These are phyloP conservation scores for Pneumocystis sp. DNA, from an alignment of 1,139 yeast species.

Conservation along the genomic window DNA sequence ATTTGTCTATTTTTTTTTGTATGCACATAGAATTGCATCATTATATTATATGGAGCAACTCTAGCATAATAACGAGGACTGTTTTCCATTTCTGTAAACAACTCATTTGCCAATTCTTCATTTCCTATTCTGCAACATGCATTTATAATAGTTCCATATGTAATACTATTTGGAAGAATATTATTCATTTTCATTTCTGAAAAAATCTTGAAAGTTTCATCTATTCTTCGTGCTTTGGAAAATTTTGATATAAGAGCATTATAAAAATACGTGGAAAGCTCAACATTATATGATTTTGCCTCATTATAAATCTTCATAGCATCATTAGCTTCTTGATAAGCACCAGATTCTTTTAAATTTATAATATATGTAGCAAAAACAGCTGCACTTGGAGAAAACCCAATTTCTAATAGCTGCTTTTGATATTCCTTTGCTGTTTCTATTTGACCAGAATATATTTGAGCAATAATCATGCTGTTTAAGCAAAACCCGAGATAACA, in stretches of 20 bases:
- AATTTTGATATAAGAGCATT: conserved; percentile 27
- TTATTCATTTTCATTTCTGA: conserved; percentile 24
- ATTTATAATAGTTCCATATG: conserved; percentile 30
- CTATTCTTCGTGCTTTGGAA: conserved; percentile 25
- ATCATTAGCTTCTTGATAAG: conserved; percentile 24
- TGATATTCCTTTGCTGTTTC: conserved; percentile 11
- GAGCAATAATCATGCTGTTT: conserved; percentile 12
- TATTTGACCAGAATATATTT: conserved; percentile 11
- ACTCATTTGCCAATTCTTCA: conserved; percentile 22
- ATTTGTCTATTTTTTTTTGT: conserved; percentile 22
- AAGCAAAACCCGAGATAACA: conserved; percentile 9
- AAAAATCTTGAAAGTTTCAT: conserved; percentile 23
- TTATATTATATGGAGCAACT: conserved; percentile 28
- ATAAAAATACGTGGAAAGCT: conserved; percentile 25
- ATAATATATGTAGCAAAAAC: conserved; percentile 27
- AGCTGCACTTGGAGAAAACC: conserved; percentile 26
- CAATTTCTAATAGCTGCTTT: conserved; percentile 21
- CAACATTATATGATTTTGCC: conserved; percentile 21
- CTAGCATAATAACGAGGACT: conserved; percentile 22
- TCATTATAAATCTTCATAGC: conserved; percentile 26
- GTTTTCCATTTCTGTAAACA: conserved; percentile 27
- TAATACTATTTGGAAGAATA: conserved; percentile 22
- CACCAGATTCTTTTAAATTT: conserved; percentile 17
- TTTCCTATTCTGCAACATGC: conserved; percentile 29
- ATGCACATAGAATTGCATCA: conserved; percentile 28